Conservation (phyloP, 257 asterid species). For the Rhazya stricta region DNA sequence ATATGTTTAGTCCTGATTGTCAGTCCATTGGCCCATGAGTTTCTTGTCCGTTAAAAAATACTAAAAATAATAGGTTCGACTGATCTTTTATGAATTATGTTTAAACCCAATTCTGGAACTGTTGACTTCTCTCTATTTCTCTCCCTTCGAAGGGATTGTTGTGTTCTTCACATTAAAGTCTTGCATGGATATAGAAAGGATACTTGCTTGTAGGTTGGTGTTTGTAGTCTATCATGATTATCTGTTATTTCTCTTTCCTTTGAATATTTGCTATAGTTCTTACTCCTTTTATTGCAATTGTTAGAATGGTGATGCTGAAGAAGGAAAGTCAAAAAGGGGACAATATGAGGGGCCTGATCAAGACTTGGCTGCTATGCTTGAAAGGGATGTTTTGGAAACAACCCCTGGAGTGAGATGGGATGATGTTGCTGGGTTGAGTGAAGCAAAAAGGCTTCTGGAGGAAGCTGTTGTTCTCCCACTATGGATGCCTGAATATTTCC, state of each 20-base stretch:
- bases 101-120: neutral
- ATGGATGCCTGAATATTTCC: constrained; percentile 99
- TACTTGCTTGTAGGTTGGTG: neutral
- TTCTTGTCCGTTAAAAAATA: neutral
- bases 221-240: neutral
- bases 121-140: neutral
- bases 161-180: neutral
- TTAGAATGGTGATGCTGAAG: constrained; percentile 86
- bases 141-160: neutral
- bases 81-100: neutral
- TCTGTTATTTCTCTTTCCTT: neutral
- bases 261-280: neutral
- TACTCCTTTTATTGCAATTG: constrained; percentile 5
- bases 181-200: neutral
- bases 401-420: constrained; percentile 99
- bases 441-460: constrained; percentile 95
- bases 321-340: constrained; percentile 71
- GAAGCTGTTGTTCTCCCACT: constrained; percentile 99
- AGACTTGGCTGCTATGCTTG: constrained; percentile 99
- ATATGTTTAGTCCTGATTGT: neutral
- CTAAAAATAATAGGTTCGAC: neutral
- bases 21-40: neutral
- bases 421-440: constrained; percentile 94
- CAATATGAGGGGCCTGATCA: constrained; percentile 97
- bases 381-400: constrained; percentile 91